These are phyloP conservation scores for Fragilaria radians DNA, from an alignment of 108 stramenopile genomes.

Conservation along the genomic window DNA sequence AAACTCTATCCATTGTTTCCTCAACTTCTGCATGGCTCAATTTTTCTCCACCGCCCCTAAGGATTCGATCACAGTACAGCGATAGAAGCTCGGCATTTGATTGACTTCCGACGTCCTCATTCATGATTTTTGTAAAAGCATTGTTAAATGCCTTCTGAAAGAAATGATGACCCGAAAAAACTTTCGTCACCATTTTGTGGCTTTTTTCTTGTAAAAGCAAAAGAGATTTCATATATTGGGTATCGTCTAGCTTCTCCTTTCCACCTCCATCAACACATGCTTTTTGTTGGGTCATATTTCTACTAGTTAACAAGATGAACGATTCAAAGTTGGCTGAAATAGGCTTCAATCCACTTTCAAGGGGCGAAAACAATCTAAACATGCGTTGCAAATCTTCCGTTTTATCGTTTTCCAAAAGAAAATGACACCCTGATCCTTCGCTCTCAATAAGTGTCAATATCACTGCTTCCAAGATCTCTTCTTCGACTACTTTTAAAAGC, in stretches of 20 bases:
- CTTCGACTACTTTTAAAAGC: constrained; percentile 87
- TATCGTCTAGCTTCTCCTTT: constrained; percentile 94
- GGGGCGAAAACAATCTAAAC: constrained; percentile 91
- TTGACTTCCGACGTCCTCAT: constrained; percentile 92
- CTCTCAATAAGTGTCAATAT: constrained; percentile 92
- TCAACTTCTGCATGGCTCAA: constrained; percentile 94
- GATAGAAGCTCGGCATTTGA: constrained; percentile 97
- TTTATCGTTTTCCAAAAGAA: constrained; percentile 94
- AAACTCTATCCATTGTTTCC: constrained; percentile 85
- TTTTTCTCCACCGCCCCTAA: constrained; percentile 98
- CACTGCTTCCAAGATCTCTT: constrained; percentile 92
- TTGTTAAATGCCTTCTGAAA: constrained; percentile 99
- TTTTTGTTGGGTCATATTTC: constrained; percentile 84
- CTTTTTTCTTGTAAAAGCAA: constrained; percentile 96
- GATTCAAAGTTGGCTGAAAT: constrained; percentile 87
- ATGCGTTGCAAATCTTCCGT: constrained; percentile 93
- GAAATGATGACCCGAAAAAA: constrained; percentile 87
- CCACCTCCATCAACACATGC: constrained; percentile 79
- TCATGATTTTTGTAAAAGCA: constrained; percentile 96
- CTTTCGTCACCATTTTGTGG: constrained; percentile 79
- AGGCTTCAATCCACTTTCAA: constrained; percentile 90
- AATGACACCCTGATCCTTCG: constrained; percentile 93
- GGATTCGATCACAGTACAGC: constrained; percentile 95
- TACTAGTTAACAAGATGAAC: constrained; percentile 81
- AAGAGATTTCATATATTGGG: constrained; percentile 93